Base-by-base conservation (phyloP, 805 yeast species). In the Spathaspora gorwiae region DNA sequence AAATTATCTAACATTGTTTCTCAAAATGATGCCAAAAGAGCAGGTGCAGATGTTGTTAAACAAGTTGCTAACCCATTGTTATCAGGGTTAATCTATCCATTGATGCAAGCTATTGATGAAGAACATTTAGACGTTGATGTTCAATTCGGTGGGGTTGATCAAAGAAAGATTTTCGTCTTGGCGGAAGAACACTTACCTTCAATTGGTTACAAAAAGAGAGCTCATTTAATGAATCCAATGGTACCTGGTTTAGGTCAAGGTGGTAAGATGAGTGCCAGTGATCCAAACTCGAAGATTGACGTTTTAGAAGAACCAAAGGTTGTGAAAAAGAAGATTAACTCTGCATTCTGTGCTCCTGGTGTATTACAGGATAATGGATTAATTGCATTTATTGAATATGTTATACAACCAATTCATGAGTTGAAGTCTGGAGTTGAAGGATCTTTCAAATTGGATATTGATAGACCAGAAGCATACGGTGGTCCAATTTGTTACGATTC, bases 21-120 rank as follows among this genome's bases (percentile, higher is more conserved):
- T 24, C 97, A 88, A 70, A 90, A 92, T 63, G 98, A 90, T 63
- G 97, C 98, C 48, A 88, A 88, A 72, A 83, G 99, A 66, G 99
- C 99, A 1, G 99, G 99, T 65, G 98, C 99, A 9, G 99, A 94
- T 68, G 99, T 94, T 45, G 99, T 94, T 51, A 94, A 94, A 65
- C 99, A 94, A 72, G 97, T 90, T 39, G 82, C 88, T 33, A 90
- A 90, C 67, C 99, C 99, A 35, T 78, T 90, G 54, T 78, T 94
- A 48, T 81, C 92, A 35, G 99, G 99, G 7, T 79, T 94, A 64
- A 89, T 94, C 55, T 94, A 94, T 69, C 99, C 99, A 45, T 79
- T 95, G 62, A 94, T 94, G 99, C 99, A 94, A 73, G 97, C 97
- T 6, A 76, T 94, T 48, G 99, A 94, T 66, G 99, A 94, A 68